A percentile compares a stretch with the other conserved stretches of the same genome.
phyloP scores from a whole-genome alignment of 768 basidiomycete species.

The Gelatoporia subvermispora region DNA sequence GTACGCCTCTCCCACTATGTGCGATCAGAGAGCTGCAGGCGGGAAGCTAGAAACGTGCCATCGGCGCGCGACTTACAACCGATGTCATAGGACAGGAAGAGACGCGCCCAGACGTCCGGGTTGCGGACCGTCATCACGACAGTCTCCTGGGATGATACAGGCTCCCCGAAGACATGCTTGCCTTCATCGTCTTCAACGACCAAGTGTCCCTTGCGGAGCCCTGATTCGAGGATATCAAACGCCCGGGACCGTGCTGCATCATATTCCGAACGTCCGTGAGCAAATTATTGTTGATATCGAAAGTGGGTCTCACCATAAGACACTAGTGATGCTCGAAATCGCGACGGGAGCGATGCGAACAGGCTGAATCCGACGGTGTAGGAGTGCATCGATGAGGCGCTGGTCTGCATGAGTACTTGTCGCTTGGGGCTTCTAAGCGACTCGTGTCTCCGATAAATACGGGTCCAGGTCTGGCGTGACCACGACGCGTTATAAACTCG shows the following conservation, averaged over 20 bases:
- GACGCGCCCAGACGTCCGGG: conserved; percentile 1
- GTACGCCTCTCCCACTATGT: conserved; percentile 23
- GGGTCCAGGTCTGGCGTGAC: no score
- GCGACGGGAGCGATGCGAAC: no score
- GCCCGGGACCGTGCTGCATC: conserved; percentile 1
- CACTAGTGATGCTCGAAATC: no score
- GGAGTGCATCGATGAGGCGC: no score
- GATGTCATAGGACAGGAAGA: conserved; percentile 4
- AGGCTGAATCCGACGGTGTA: no score
- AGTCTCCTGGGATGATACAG: neutral
- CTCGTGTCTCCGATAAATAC: no score
- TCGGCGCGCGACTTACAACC: conserved; percentile 2
- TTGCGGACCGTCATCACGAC: conserved; percentile 2
- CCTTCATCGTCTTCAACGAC: conserved; percentile 4
- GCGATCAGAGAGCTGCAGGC: neutral
- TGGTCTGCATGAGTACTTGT: no score
- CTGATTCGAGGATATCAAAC: neutral
- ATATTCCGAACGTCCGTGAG: neutral
- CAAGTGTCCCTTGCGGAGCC: conserved; percentile 3
- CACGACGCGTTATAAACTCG: no score
- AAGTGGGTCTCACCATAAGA: no score
- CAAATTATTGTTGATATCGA: no score
- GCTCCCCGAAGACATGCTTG: conserved; percentile 1
- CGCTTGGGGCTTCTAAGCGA: no score
- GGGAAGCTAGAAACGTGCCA: neutral